Percentiles rank a stretch among this genome's conserved stretches.
Conservation (phyloP, 75 land plant genomes). For the Chamaecyparis obtusa region DNA sequence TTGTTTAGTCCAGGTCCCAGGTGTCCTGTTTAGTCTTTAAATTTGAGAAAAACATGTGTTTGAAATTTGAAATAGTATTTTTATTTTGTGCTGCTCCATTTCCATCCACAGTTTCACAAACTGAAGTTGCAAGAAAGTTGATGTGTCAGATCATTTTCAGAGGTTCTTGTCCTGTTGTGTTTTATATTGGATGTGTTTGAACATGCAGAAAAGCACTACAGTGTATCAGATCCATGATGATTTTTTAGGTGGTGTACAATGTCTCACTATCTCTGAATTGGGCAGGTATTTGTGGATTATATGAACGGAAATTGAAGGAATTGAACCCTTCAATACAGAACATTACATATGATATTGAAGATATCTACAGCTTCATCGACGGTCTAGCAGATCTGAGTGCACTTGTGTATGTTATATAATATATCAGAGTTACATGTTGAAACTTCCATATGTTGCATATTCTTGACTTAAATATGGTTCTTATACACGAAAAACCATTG, state of each 20-base stretch:
- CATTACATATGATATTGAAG: slow-evolving; percentile 85
- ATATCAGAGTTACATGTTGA: not conserved
- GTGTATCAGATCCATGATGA: not conserved
- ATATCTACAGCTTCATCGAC: slow-evolving; percentile 94
- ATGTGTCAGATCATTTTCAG: not conserved
- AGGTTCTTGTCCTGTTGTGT: not conserved
- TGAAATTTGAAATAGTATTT: not conserved
- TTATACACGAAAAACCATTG: slow-evolving; percentile 3
- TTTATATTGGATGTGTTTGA: not conserved
- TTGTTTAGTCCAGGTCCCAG: not conserved
- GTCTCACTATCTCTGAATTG: slow-evolving; percentile 3
- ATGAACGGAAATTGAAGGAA: slow-evolving; percentile 96
- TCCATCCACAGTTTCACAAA: not conserved
- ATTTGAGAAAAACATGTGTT: not conserved
- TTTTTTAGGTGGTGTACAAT: not conserved
- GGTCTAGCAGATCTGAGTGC: slow-evolving; percentile 95
- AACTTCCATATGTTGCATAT: not conserved
- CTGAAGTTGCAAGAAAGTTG: not conserved
- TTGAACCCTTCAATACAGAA: slow-evolving; percentile 72
- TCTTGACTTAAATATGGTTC: not conserved
- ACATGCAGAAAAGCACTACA: not conserved
- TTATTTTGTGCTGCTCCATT: not conserved
- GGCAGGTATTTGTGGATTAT: slow-evolving; percentile 87
- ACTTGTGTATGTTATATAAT: slow-evolving; percentile 65
- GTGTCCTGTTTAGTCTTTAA: not conserved